phyloP scores from a whole-genome alignment of 2,329 filamentous ascomycete species.

The Alternaria incomplexa region DNA sequence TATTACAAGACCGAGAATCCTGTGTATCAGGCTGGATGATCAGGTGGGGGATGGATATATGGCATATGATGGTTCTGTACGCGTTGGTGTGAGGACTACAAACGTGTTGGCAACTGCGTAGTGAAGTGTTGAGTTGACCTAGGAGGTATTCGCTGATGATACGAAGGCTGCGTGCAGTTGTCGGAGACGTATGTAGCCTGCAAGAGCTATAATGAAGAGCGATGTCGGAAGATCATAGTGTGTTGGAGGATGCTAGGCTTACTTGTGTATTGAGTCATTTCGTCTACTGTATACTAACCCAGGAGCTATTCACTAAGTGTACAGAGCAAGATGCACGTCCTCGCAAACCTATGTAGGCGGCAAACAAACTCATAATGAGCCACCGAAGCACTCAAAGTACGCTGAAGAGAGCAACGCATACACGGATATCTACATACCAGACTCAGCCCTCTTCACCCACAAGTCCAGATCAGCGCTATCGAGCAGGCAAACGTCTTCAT shows the following conservation, averaged over 20 bases:
- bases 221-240: fast-evolving
- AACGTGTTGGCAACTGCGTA: not conserved
- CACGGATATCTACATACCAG: not conserved
- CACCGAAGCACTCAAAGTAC: not conserved
- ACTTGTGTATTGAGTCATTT: not conserved
- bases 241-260: not conserved
- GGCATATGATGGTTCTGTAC: not conserved
- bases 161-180: fast-evolving
- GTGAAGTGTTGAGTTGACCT: not conserved
- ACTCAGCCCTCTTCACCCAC: not conserved
- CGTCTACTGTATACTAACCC: not conserved
- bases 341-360: not conserved
- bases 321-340: not conserved
- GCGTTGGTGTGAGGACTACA: not conserved
- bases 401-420: not conserved
- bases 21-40: constrained; percentile 9
- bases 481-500: not conserved
- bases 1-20: constrained; percentile 11
- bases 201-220: not conserved
- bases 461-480: not conserved
- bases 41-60: not conserved
- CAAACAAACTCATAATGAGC: not conserved
- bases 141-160: too few species aligned
- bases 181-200: too few species aligned
- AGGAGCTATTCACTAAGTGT: not conserved